phyloP scores from a whole-genome alignment of 1,139 yeast species.

The Yamadazyma taylorii region DNA sequence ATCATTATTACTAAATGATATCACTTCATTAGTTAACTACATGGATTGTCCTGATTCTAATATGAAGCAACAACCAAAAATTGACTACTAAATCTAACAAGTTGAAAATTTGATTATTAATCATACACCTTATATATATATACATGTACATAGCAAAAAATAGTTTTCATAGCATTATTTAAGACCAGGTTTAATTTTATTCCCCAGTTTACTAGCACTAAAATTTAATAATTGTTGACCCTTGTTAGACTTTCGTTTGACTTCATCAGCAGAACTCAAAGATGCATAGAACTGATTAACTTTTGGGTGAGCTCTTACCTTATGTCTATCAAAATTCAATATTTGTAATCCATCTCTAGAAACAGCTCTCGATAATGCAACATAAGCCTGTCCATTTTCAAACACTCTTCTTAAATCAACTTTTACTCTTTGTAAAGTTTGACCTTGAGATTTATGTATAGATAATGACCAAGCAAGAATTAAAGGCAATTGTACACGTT shows the following conservation, averaged over 20 bases:
- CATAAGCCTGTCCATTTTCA: constrained; percentile 95
- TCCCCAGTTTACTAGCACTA: not conserved
- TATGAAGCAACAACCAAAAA: not conserved
- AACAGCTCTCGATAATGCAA: constrained; percentile 85
- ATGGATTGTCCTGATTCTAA: not conserved
- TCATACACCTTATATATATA: constrained; percentile 5
- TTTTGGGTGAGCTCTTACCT: constrained; percentile 60
- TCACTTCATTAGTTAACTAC: constrained; percentile 7
- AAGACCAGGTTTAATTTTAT: not conserved
- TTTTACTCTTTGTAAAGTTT: constrained; percentile 77
- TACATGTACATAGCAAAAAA: constrained; percentile 2
- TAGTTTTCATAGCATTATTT: not conserved
- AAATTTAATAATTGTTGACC: constrained; percentile 17
- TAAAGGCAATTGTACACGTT: constrained; percentile 67
- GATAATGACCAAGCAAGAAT: constrained; percentile 94
- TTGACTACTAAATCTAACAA: not conserved
- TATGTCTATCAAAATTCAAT: constrained; percentile 58
- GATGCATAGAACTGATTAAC: constrained; percentile 61
- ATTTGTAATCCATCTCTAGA: constrained; percentile 79
- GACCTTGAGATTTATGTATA: constrained; percentile 96
- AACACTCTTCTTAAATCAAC: constrained; percentile 78
- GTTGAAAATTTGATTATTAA: too few relatives aligned
- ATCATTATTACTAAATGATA: constrained; percentile 8
- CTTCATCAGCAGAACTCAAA: constrained; percentile 24
- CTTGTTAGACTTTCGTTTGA: constrained; percentile 6